phyloP scores from a whole-genome alignment of 192 early-diverging fungal genomes.

The Linnemannia zychae region DNA sequence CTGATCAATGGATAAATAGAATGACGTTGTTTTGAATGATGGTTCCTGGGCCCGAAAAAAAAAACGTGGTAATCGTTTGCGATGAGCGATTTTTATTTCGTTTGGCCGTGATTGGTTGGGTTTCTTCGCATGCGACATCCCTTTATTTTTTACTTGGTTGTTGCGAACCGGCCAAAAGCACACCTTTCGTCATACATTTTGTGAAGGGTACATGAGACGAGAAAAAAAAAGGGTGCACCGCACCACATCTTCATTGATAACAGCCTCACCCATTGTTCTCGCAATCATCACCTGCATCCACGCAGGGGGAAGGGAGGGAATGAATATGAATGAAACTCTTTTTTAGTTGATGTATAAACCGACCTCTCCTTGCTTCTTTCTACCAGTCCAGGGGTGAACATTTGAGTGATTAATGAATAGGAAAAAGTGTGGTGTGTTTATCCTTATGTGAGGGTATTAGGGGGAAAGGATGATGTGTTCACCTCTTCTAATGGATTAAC shows the following conservation, averaged over 20 bases:
- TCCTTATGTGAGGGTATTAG: not conserved
- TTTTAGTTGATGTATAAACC: not conserved
- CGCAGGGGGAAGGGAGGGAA: not conserved
- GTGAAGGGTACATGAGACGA: not conserved
- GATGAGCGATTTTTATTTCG: slow-evolving; percentile 1
- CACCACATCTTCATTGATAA: not conserved
- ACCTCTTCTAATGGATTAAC: not conserved
- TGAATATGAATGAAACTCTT: no score
- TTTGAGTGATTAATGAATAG: not conserved
- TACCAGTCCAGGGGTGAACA: not conserved
- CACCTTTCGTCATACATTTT: slow-evolving; percentile 3
- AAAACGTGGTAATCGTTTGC: not conserved
- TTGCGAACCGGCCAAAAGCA: not conserved
- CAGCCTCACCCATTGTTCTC: not conserved
- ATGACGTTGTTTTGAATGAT: not conserved
- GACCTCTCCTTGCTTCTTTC: not conserved
- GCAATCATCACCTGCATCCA: not conserved
- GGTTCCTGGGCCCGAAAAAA: slow-evolving; percentile 8
- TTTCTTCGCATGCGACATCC: not conserved
- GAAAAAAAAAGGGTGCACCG: not conserved
- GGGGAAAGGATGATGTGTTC: not conserved
- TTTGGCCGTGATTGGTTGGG: not conserved
- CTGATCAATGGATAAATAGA: slow-evolving; percentile 4
- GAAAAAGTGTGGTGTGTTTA: not conserved
- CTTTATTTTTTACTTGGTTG: no score